These are phyloP conservation scores for Sporobolomyces phaffii DNA, from an alignment of 768 basidiomycete species.

Conservation along the genomic window DNA sequence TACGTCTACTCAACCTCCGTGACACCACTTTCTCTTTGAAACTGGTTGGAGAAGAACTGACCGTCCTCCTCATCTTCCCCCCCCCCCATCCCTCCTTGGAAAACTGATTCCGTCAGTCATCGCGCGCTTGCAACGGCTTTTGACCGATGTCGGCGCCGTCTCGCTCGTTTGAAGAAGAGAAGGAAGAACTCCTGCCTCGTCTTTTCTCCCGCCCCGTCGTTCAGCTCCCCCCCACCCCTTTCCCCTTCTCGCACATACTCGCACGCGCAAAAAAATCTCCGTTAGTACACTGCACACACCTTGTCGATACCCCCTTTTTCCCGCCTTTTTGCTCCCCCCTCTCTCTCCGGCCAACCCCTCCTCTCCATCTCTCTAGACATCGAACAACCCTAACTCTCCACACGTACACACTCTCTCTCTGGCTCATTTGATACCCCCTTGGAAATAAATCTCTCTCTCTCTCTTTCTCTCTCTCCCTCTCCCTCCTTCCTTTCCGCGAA, in stretches of 20 bases:
- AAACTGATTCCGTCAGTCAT: slow-evolving; percentile 22
- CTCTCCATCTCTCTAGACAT: slow-evolving; percentile 1
- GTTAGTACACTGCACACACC: too few relatives aligned
- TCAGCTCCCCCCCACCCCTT: too few relatives aligned
- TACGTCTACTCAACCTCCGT: slow-evolving; percentile 11
- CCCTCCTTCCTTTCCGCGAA: neutral
- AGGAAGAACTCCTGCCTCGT: neutral
- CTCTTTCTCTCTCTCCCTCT: neutral
- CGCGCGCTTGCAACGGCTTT: slow-evolving; percentile 22
- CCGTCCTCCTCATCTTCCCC: neutral
- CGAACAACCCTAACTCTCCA: neutral
- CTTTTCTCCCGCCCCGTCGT: neutral
- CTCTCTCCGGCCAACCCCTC: neutral
- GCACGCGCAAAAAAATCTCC: too few relatives aligned
- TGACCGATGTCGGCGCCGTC: slow-evolving; percentile 27
- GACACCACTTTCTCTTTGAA: neutral
- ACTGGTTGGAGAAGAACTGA: neutral
- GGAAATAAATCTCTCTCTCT: too few relatives aligned
- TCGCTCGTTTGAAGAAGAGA: slow-evolving; percentile 9
- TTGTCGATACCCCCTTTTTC: neutral
- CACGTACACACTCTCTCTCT: too few relatives aligned
- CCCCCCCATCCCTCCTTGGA: too few relatives aligned
- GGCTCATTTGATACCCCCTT: too few relatives aligned
- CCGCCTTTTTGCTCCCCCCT: neutral
- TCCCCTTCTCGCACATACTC: neutral